Conservation (phyloP, 2,329 filamentous ascomycete species). For the Fusarium algeriense region DNA sequence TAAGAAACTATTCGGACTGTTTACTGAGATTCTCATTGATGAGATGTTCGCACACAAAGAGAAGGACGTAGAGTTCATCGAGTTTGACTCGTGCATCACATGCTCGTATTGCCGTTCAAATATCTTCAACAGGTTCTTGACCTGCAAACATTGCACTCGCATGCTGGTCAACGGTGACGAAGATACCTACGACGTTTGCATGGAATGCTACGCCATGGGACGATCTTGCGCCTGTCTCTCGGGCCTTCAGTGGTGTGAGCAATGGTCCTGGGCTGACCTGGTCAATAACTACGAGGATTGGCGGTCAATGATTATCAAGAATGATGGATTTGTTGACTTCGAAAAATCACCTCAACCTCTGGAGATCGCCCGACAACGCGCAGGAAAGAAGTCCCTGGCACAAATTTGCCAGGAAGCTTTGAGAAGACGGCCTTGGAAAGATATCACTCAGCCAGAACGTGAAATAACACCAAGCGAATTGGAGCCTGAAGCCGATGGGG, state of each 20-base stretch:
- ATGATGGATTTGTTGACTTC: constrained; percentile 75
- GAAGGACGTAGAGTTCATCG: constrained; percentile 78
- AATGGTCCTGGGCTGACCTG: constrained; percentile 87
- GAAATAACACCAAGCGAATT: constrained; percentile 62
- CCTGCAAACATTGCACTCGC: constrained; percentile 85
- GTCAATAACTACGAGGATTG: constrained; percentile 83
- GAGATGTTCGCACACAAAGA: constrained; percentile 86
- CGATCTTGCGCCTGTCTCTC: constrained; percentile 92
- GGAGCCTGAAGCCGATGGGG: constrained; percentile 73
- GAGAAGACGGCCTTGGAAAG: constrained; percentile 81
- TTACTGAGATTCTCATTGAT: constrained; percentile 81
- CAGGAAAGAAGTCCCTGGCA: constrained; percentile 83
- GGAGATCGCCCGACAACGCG: constrained; percentile 73
- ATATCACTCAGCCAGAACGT: constrained; percentile 74
- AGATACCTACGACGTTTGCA: constrained; percentile 94
- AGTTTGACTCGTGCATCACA: constrained; percentile 91
- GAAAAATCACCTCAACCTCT: constrained; percentile 77
- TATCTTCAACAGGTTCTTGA: constrained; percentile 96
- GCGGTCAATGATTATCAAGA: constrained; percentile 81
- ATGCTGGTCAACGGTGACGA: constrained; percentile 74
- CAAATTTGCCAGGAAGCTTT: constrained; percentile 96
- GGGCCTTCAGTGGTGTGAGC: constrained; percentile 89
- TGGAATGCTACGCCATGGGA: constrained; percentile 99
- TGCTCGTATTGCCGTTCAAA: constrained; percentile 97
- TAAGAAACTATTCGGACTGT: constrained; percentile 81